Evolutionary conservation across 78 protist genomes (phyloP).

Genomic region (Chrysochromulina tobinii): DNA sequence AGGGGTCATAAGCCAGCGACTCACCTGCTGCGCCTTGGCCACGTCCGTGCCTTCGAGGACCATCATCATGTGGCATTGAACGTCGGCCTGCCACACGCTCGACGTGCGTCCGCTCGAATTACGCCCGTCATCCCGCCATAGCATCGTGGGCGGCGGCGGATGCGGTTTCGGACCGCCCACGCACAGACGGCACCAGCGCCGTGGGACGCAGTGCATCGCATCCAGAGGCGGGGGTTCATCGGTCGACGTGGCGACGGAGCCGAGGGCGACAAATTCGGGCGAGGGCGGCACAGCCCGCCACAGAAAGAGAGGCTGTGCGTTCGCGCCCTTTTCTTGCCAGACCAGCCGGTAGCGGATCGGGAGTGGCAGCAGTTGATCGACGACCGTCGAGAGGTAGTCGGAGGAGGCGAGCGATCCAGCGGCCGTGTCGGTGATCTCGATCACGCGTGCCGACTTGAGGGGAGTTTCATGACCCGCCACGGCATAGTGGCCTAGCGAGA

Average conservation of each 20-base stretch:
- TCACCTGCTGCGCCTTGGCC: no score
- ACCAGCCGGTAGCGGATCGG: not conserved
- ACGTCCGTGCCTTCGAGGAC: no score
- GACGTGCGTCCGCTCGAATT: no score
- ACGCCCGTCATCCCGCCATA: no score
- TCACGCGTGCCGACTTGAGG: not conserved
- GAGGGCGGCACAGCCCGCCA: slow-evolving; percentile 44
- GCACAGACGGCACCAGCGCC: not conserved
- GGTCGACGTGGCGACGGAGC: slow-evolving; percentile 13
- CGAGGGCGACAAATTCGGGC: slow-evolving; percentile 20
- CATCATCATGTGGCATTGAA: no score
- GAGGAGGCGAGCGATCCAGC: not conserved
- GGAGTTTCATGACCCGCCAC: not conserved
- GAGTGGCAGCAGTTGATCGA: slow-evolving; percentile 6
- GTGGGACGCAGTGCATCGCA: slow-evolving; percentile 41
- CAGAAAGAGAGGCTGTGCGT: not conserved
- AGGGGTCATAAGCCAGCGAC: no score
- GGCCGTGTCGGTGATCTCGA: not conserved
- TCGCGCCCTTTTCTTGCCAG: not conserved
- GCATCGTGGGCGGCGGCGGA: no score
- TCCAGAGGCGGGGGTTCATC: slow-evolving; percentile 29
- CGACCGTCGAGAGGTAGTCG: not conserved
- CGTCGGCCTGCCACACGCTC: no score
- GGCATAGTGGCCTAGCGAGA: slow-evolving; percentile 14
- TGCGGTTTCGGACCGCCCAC: no score